A percentile compares a stretch with the other conserved stretches of the same genome.
Evolutionary conservation across 2,329 filamentous ascomycete genomes (phyloP).

Genomic region (Penicillium sp.): DNA sequence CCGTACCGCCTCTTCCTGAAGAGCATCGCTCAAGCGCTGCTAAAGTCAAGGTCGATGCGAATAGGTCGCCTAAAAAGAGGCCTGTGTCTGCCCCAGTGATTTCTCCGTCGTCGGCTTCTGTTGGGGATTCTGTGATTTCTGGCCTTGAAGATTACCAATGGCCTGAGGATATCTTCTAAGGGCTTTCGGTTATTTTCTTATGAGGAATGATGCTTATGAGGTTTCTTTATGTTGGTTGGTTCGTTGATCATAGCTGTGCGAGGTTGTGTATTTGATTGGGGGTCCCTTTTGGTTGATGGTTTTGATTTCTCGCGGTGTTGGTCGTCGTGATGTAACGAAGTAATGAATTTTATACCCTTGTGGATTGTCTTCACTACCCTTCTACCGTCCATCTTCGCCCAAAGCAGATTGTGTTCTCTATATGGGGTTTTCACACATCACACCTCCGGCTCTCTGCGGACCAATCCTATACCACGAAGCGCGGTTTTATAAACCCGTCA

Average conservation of each 20-base stretch:
- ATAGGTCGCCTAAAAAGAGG: slow-evolving; percentile 19
- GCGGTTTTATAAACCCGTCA: background rate
- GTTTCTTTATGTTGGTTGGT: background rate
- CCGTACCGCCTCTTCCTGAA: slow-evolving; percentile 35
- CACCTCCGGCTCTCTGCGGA: background rate
- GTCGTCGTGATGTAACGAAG: slow-evolving; percentile 14
- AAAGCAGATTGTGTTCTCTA: background rate
- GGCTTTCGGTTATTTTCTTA: background rate
- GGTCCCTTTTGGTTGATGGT: background rate
- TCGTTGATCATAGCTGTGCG: background rate
- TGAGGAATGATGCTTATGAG: background rate
- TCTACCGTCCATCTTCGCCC: background rate
- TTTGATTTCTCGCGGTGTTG: slow-evolving; percentile 1
- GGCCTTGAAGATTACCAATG: slow-evolving; percentile 32
- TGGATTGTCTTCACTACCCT: background rate
- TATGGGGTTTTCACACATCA: background rate
- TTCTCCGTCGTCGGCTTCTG: slow-evolving; percentile 4
- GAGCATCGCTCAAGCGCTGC: slow-evolving; percentile 25
- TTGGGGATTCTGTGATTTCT: slow-evolving; percentile 5
- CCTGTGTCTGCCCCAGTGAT: slow-evolving; percentile 7
- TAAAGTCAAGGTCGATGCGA: slow-evolving; percentile 21
- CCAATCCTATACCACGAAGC: background rate
- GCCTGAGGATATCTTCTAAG: slow-evolving; percentile 39
- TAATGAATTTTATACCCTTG: slow-evolving; percentile 18
- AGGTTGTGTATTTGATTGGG: background rate